Conservation (phyloP, 2,329 filamentous ascomycete species). For the Paecilomyces dactylethromorphus region DNA sequence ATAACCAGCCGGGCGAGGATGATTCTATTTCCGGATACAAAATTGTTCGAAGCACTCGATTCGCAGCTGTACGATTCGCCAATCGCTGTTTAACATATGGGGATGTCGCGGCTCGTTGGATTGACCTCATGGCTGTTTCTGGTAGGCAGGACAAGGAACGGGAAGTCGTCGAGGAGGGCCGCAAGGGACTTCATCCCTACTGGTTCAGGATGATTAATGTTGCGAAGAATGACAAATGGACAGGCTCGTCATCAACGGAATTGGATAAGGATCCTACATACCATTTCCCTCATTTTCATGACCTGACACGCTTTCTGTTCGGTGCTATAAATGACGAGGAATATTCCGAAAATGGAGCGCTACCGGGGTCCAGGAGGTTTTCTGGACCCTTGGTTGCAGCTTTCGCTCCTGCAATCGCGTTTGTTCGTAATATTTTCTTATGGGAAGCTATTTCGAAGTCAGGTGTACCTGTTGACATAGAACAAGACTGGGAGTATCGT, state of each 20-base stretch:
- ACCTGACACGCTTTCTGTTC: slow-evolving; percentile 27
- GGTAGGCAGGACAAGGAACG: slow-evolving; percentile 58
- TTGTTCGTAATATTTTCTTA: slow-evolving; percentile 58
- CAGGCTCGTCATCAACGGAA: slow-evolving; percentile 46
- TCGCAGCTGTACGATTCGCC: slow-evolving; percentile 79
- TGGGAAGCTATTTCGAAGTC: slow-evolving; percentile 48
- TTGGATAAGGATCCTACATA: slow-evolving; percentile 40
- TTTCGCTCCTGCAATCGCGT: slow-evolving; percentile 63
- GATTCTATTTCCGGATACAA: slow-evolving; percentile 31
- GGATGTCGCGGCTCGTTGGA: slow-evolving; percentile 76
- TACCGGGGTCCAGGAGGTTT: slow-evolving; percentile 22
- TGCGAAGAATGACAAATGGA: slow-evolving; percentile 36
- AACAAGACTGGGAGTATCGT: slow-evolving; percentile 78
- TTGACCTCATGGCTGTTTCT: slow-evolving; percentile 75
- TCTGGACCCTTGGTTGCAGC: slow-evolving; percentile 38
- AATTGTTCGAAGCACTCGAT: slow-evolving; percentile 68
- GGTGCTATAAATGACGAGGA: slow-evolving; percentile 13
- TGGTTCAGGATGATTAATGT: slow-evolving; percentile 61
- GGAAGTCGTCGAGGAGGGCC: slow-evolving; percentile 84
- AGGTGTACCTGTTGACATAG: slow-evolving; percentile 47
- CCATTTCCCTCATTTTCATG: slow-evolving; percentile 31
- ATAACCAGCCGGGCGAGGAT: slow-evolving; percentile 36
- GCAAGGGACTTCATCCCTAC: slow-evolving; percentile 76
- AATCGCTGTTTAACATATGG: slow-evolving; percentile 79
- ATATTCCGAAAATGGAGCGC: slow-evolving; percentile 26